Evolutionary conservation across 106 monocot species (phyloP).

Genomic region (Apostasia shenzhenica): DNA sequence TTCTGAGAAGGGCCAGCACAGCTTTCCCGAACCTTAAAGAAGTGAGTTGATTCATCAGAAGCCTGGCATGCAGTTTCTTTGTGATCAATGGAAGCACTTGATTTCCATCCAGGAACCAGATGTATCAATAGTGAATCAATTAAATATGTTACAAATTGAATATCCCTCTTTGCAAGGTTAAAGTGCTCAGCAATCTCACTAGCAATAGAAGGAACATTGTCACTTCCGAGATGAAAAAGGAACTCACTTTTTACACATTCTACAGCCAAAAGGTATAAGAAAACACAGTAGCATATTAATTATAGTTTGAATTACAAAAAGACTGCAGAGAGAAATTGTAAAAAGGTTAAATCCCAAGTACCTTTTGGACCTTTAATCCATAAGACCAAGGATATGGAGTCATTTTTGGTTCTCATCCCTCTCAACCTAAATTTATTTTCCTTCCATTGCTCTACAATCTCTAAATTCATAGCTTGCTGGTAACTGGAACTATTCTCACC

Average conservation of each 20-base stretch:
- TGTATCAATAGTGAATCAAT: slow-evolving; percentile 50
- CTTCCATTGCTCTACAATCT: slow-evolving; percentile 15
- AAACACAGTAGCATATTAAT: neutral
- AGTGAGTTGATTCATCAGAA: neutral
- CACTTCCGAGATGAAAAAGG: slow-evolving; percentile 26
- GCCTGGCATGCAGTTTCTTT: neutral
- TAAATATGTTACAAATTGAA: slow-evolving; percentile 24
- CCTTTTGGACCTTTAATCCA: slow-evolving; percentile 18
- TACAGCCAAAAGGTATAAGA: slow-evolving; percentile 10
- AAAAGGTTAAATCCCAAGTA: neutral
- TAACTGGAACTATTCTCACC: neutral
- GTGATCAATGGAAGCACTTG: slow-evolving; percentile 21
- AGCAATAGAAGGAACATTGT: slow-evolving; percentile 45
- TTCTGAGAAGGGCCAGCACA: slow-evolving; percentile 1
- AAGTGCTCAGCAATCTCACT: slow-evolving; percentile 55
- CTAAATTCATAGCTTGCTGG: slow-evolving; percentile 9
- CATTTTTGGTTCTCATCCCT: slow-evolving; percentile 19
- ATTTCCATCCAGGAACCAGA: slow-evolving; percentile 37
- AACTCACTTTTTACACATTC: slow-evolving; percentile 24
- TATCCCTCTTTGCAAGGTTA: slow-evolving; percentile 20
- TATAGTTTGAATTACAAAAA: neutral
- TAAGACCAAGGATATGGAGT: slow-evolving; percentile 22
- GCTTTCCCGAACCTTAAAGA: neutral
- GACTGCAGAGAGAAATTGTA: neutral
- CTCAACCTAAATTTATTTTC: slow-evolving; percentile 28